Percentiles rank a stretch among this genome's conserved stretches.
Evolutionary conservation across 768 basidiomycete genomes (phyloP).

Genomic region (Tephrocybe rancida): DNA sequence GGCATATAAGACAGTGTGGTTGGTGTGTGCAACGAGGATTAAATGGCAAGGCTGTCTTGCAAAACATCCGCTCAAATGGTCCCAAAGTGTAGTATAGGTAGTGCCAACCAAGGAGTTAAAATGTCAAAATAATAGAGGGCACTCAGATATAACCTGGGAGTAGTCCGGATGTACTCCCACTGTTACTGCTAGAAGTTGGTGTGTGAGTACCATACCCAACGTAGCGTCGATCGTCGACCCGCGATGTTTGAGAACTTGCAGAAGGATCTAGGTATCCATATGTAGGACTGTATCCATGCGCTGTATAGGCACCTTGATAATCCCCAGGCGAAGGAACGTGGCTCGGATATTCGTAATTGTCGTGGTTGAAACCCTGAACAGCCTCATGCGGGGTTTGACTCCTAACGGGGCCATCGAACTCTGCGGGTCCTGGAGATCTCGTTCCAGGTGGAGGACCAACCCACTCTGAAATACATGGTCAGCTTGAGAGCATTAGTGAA

Average conservation of each 20-base stretch:
- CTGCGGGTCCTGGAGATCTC: conserved; percentile 5
- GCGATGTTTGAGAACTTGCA: background rate
- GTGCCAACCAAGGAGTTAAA: no score
- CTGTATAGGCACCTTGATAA: background rate
- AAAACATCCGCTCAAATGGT: no score
- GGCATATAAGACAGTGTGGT: no score
- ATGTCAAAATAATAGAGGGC: background rate
- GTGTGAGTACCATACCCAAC: background rate
- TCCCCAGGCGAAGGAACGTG: no score
- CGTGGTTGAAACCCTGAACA: background rate
- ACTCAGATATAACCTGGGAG: background rate
- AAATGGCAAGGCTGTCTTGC: no score
- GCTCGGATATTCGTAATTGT: background rate
- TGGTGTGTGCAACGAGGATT: no score
- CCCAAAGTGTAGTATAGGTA: no score
- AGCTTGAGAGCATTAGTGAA: background rate
- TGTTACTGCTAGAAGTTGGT: background rate
- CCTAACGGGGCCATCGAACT: background rate
- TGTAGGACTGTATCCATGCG: background rate
- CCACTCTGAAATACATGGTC: conserved; percentile 2
- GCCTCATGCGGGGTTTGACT: background rate
- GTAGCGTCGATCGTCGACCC: background rate
- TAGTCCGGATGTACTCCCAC: conserved; percentile 2
- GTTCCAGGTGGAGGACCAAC: conserved; percentile 9
- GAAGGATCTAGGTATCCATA: background rate